Percentiles rank a stretch among this genome's conserved stretches.
Evolutionary conservation across 148 eudicot species (phyloP).

Genomic region (Rhododendron vialii): DNA sequence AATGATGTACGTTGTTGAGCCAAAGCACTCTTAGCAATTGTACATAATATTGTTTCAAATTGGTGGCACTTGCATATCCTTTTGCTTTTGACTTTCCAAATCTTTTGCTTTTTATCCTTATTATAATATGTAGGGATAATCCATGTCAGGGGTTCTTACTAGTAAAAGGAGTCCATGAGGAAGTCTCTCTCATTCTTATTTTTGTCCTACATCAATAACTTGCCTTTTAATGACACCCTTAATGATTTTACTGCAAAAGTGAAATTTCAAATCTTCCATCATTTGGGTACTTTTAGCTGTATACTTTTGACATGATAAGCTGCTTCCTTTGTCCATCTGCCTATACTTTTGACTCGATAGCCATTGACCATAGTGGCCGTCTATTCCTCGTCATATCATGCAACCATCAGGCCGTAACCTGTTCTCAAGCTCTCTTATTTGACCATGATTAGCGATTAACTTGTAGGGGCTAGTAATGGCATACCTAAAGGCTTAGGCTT

Average conservation of each 20-base stretch:
- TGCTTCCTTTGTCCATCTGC: neutral
- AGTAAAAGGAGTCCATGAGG: neutral
- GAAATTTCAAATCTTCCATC: neutral
- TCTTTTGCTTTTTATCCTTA: neutral
- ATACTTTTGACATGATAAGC: neutral
- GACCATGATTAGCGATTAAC: neutral
- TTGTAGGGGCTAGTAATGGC: neutral
- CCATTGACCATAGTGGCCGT: neutral
- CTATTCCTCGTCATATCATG: neutral
- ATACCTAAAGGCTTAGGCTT: neutral
- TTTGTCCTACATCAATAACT: slow-evolving; percentile 2
- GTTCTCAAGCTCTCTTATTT: neutral
- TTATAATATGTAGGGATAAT: neutral
- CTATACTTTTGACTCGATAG: neutral
- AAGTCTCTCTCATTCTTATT: neutral
- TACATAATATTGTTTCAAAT: neutral
- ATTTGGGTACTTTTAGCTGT: neutral
- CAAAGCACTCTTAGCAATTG: neutral
- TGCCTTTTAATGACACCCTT: neutral
- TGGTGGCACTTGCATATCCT: neutral
- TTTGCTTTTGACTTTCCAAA: neutral
- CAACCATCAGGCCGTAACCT: neutral
- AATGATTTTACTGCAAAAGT: neutral
- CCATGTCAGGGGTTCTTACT: neutral
- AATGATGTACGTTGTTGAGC: neutral